These are phyloP conservation scores for Hemerocallis citrina DNA, from an alignment of 106 monocot genomes.

Conservation along the genomic window DNA sequence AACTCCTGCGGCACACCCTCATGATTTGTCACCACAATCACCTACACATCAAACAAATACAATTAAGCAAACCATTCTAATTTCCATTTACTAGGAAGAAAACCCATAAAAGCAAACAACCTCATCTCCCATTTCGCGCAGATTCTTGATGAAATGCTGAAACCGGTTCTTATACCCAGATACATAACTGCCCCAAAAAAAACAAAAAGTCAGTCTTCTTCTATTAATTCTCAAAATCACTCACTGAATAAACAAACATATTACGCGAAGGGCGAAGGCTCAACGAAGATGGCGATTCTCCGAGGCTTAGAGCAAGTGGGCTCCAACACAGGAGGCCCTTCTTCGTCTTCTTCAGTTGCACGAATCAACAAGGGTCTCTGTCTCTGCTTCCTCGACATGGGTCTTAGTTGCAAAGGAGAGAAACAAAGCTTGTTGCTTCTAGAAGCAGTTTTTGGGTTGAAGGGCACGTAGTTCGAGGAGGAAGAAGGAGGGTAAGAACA, in stretches of 20 bases:
- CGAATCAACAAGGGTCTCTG: background rate
- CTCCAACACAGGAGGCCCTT: slow-evolving; percentile 2
- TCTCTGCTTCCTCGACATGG: background rate
- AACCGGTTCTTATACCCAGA: slow-evolving; percentile 90
- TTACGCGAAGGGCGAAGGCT: slow-evolving; percentile 57
- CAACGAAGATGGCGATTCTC: slow-evolving; percentile 43
- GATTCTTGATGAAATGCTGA: slow-evolving; percentile 92
- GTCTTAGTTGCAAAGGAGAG: too few relatives aligned
- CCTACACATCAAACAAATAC: slow-evolving; percentile 24
- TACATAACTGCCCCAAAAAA: slow-evolving; percentile 52
- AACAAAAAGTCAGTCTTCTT: background rate
- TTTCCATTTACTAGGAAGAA: background rate
- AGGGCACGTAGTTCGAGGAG: background rate
- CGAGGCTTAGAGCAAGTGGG: slow-evolving; percentile 15
- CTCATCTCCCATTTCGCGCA: slow-evolving; percentile 93
- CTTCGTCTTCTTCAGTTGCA: background rate
- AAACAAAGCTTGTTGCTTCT: too few relatives aligned
- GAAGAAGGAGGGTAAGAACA: background rate
- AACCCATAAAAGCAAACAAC: slow-evolving; percentile 12
- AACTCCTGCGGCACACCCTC: slow-evolving; percentile 83
- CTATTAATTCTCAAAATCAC: background rate
- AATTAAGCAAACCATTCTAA: background rate
- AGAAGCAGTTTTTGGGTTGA: too few relatives aligned
- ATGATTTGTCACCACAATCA: slow-evolving; percentile 77
- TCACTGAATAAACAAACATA: background rate